Conservation (phyloP, 1,139 yeast genomes). For the Blastobotrys ciferrii region DNA sequence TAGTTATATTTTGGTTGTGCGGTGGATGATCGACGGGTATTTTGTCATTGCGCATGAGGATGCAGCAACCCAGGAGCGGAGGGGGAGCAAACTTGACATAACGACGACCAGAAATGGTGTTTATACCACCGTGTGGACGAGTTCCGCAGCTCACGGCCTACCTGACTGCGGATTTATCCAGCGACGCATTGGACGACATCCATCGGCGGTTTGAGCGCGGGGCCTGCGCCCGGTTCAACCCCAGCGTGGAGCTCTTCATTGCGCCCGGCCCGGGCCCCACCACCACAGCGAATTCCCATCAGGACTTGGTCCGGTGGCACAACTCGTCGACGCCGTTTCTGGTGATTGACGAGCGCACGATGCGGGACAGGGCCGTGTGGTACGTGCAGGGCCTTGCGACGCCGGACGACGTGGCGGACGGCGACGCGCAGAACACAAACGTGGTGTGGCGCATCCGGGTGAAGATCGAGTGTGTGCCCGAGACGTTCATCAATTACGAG, state of each 20-base stretch:
- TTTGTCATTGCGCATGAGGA: not conserved
- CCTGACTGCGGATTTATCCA: not conserved
- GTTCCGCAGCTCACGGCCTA: not conserved
- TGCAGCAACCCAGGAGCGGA: not conserved
- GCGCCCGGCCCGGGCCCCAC: not conserved
- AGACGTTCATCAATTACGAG: conserved; percentile 4
- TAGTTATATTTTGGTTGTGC: too few species aligned
- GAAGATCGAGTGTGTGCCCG: conserved; percentile 1
- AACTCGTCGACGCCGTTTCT: conserved; percentile 2
- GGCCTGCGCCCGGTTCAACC: not conserved
- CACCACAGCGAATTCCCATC: not conserved
- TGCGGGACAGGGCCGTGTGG: conserved; percentile 4
- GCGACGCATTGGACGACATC: not conserved
- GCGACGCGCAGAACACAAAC: not conserved
- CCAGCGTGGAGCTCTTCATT: conserved; percentile 1
- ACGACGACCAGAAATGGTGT: too few species aligned
- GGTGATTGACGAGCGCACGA: not conserved
- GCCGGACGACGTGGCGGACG: not conserved
- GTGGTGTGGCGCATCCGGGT: conserved; percentile 1
- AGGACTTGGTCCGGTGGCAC: not conserved
- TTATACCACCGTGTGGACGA: not conserved
- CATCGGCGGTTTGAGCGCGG: conserved; percentile 2
- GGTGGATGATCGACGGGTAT: not conserved
- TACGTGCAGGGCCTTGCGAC: conserved; percentile 3
- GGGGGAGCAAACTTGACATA: not conserved